phyloP scores from a whole-genome alignment of 805 yeast species.

The Candida broadrunensis region DNA sequence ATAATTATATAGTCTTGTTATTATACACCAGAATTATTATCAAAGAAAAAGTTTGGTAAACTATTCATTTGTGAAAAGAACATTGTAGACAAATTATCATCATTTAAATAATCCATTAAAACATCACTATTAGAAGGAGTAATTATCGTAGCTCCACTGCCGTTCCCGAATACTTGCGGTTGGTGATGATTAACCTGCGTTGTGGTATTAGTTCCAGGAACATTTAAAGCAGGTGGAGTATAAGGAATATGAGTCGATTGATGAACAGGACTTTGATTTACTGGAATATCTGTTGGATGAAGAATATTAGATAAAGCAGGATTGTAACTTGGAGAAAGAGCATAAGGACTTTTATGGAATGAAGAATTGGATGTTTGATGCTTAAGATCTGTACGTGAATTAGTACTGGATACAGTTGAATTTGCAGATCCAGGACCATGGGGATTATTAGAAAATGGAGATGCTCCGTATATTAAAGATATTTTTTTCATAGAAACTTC shows the following conservation, averaged over 20 bases:
- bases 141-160: constrained; percentile 2
- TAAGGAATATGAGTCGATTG: background rate
- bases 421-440: background rate
- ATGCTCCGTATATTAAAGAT: constrained; percentile 7
- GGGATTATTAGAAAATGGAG: constrained; percentile 5
- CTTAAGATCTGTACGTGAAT: background rate
- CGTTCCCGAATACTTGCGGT: background rate
- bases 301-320: constrained; percentile 22
- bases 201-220: background rate
- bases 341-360: background rate
- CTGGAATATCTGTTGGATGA: constrained; percentile 10
- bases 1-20: background rate
- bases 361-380: background rate
- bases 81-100: constrained; percentile 19
- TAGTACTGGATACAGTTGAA: background rate
- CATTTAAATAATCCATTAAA: constrained; percentile 14
- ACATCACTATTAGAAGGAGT: constrained; percentile 8
- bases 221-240: background rate
- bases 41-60: constrained; percentile 38
- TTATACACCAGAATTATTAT: constrained; percentile 26
- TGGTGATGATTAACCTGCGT: background rate
- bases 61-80: constrained; percentile 23
- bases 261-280: background rate
- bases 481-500: constrained; percentile 7
- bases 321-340: constrained; percentile 16